Percentiles rank a stretch among this genome's conserved stretches.
Evolutionary conservation across 352 stramenopile genomes (phyloP).

Genomic region (Albugo laibachii): DNA sequence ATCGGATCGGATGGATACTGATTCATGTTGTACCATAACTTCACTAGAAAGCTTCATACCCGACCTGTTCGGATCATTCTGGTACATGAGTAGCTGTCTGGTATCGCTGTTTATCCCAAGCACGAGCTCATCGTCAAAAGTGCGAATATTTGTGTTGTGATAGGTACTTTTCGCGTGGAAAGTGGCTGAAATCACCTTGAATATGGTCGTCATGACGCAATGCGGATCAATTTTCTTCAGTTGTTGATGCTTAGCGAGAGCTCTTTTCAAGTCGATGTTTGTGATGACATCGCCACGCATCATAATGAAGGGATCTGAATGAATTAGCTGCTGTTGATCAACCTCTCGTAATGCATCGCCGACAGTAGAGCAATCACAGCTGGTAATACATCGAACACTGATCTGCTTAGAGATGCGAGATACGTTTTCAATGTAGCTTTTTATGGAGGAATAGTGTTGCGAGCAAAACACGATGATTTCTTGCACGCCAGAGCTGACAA

Average conservation of each 20-base stretch:
- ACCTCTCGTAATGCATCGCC: slow-evolving; percentile 93
- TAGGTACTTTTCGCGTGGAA: slow-evolving; percentile 4
- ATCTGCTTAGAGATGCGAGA: slow-evolving; percentile 37
- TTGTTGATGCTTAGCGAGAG: slow-evolving; percentile 48
- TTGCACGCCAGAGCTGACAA: slow-evolving; percentile 83
- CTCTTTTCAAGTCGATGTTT: slow-evolving; percentile 84
- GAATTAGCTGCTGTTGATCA: slow-evolving; percentile 85
- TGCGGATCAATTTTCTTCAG: slow-evolving; percentile 80
- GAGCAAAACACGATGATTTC: slow-evolving; percentile 93
- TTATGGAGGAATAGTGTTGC: slow-evolving; percentile 65
- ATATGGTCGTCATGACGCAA: slow-evolving; percentile 92
- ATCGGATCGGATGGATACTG: slow-evolving; percentile 83
- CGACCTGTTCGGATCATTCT: slow-evolving; percentile 31
- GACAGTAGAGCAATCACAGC: slow-evolving; percentile 71
- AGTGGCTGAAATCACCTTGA: slow-evolving; percentile 74
- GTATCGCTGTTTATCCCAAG: slow-evolving; percentile 59
- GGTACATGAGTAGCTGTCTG: slow-evolving; percentile 70
- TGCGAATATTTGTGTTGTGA: slow-evolving; percentile 24
- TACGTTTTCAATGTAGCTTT: slow-evolving; percentile 54
- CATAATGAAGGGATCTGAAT: slow-evolving; percentile 94
- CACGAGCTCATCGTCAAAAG: slow-evolving; percentile 61
- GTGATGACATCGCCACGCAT: slow-evolving; percentile 92
- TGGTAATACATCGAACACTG: slow-evolving; percentile 45
- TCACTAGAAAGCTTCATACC: slow-evolving; percentile 35
- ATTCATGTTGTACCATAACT: slow-evolving; percentile 67